Conservation (phyloP, 2,329 filamentous ascomycete species). For the Fusarium musae region DNA sequence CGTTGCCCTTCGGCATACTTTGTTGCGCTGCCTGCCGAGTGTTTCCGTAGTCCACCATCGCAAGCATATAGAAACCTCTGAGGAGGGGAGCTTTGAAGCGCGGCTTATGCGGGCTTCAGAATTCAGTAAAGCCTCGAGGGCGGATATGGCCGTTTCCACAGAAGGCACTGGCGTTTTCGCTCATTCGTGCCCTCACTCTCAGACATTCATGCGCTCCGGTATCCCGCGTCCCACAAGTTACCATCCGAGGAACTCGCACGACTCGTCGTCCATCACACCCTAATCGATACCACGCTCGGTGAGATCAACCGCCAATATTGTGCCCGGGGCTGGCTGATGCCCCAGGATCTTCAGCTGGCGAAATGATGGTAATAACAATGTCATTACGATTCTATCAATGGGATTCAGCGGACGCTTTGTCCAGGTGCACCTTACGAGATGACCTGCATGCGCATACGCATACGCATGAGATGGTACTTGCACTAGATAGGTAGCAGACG, state of each 20-base stretch:
- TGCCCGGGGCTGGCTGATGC: conserved; percentile 34
- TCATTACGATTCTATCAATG: conserved; percentile 37
- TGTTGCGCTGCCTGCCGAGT: conserved; percentile 22
- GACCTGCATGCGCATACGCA: conserved; percentile 26
- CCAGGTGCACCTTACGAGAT: conserved; percentile 35
- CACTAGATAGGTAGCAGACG: conserved; percentile 22
- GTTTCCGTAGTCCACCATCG: conserved; percentile 27
- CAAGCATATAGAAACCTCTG: conserved; percentile 14
- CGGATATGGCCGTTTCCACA: conserved; percentile 37
- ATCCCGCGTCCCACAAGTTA: conserved; percentile 23
- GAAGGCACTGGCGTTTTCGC: conserved; percentile 30
- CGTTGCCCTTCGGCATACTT: conserved; percentile 16
- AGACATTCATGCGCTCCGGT: conserved; percentile 31
- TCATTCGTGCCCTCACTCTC: conserved; percentile 40
- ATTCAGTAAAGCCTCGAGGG: conserved; percentile 36
- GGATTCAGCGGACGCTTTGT: conserved; percentile 33
- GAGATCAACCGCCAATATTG: conserved; percentile 32
- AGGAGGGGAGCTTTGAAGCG: conserved; percentile 29
- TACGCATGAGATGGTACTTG: conserved; percentile 33
- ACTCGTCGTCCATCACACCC: conserved; percentile 29
- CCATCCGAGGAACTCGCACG: conserved; percentile 19
- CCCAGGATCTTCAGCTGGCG: conserved; percentile 33
- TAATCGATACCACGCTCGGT: conserved; percentile 28
- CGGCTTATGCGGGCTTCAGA: conserved; percentile 48
- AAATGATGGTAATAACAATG: conserved; percentile 40